Evolutionary conservation across 2,329 filamentous ascomycete species (phyloP).

Genomic region (Rhytidhysteron rufulum): DNA sequence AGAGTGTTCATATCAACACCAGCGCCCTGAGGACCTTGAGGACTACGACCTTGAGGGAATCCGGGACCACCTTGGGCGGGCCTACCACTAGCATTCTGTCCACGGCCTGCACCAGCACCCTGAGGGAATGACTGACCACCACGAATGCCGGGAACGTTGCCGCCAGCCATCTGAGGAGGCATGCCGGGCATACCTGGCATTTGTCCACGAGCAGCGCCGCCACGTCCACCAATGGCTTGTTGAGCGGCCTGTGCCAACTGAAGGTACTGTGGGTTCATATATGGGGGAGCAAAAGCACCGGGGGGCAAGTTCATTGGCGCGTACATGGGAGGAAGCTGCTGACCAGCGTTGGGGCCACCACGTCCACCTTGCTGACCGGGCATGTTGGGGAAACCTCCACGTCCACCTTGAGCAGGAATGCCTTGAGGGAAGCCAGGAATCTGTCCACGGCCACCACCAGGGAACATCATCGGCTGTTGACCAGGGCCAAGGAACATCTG

Average conservation of each 20-base stretch:
- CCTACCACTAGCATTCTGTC: conserved; percentile 24
- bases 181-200: conserved; percentile 63
- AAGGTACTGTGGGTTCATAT: conserved; percentile 74
- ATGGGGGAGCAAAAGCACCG: conserved; percentile 67
- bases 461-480: conserved; percentile 63
- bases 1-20: conserved; percentile 52
- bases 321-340: conserved; percentile 86
- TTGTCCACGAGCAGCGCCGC: conserved; percentile 64
- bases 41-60: conserved; percentile 27
- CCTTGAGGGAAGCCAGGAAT: conserved; percentile 59
- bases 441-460: conserved; percentile 56
- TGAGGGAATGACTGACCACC: conserved; percentile 39
- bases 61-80: conserved; percentile 28
- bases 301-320: conserved; percentile 57
- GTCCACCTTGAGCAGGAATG: conserved; percentile 69
- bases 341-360: conserved; percentile 65
- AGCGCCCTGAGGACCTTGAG: conserved; percentile 15
- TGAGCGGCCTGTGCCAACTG: conserved; percentile 70
- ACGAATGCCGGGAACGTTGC: conserved; percentile 39
- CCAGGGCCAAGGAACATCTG: conserved; percentile 90
- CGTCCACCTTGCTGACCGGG: conserved; percentile 76
- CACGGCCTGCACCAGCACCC: conserved; percentile 31
- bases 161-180: conserved; percentile 61
- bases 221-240: conserved; percentile 41
- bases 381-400: conserved; percentile 82